Evolutionary conservation across 495 filamentous ascomycete species (phyloP).

Genomic region (Aspergillus nidulans): DNA sequence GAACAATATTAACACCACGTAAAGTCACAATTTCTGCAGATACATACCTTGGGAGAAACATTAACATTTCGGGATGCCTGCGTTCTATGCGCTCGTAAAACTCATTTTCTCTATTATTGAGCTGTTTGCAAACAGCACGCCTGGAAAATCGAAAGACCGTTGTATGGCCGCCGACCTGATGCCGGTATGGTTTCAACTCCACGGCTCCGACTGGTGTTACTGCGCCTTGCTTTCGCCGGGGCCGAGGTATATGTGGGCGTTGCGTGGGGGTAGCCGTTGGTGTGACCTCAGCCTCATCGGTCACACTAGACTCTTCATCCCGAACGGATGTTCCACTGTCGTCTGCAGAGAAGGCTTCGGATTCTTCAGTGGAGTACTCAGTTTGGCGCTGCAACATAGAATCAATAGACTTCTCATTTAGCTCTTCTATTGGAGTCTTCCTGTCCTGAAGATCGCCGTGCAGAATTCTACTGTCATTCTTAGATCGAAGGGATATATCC

Average conservation of each 20-base stretch:
- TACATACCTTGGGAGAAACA: conserved; percentile 86
- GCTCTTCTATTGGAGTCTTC: conserved; percentile 28
- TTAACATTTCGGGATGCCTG: conserved; percentile 80
- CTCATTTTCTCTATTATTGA: conserved; percentile 95
- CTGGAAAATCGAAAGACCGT: conserved; percentile 94
- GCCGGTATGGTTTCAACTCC: conserved; percentile 92
- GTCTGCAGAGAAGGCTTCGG: conserved; percentile 54
- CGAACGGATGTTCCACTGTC: conserved; percentile 46
- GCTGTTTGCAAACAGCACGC: conserved; percentile 92
- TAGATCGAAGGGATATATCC: conserved; percentile 59
- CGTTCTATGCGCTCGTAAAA: conserved; percentile 96
- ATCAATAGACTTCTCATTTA: conserved; percentile 31
- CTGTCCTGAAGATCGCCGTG: conserved; percentile 53
- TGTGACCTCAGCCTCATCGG: conserved; percentile 56
- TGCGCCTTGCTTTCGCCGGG: conserved; percentile 27
- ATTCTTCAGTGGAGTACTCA: conserved; percentile 47
- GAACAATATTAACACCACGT: neutral
- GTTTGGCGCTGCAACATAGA: conserved; percentile 35
- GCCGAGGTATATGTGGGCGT: conserved; percentile 28
- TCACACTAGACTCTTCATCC: conserved; percentile 49
- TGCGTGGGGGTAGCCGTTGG: conserved; percentile 56
- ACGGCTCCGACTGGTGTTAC: conserved; percentile 77
- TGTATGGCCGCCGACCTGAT: conserved; percentile 95
- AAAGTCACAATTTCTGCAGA: neutral
- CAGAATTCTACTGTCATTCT: conserved; percentile 56